These are phyloP conservation scores for Hortiboletus flavorubellus DNA, from an alignment of 768 basidiomycete genomes.

Conservation along the genomic window DNA sequence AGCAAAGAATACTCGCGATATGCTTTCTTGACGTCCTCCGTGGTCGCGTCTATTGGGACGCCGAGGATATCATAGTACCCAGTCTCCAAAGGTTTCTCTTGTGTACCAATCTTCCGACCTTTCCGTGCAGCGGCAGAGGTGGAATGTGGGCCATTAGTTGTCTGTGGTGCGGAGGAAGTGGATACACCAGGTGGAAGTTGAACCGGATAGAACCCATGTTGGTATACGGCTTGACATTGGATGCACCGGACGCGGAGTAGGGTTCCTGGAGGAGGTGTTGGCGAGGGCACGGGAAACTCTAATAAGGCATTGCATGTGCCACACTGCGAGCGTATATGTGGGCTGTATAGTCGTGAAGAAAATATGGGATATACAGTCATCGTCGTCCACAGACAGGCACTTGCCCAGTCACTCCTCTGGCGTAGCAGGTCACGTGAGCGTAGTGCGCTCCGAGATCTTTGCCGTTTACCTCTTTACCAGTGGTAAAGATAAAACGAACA, in stretches of 20 bases:
- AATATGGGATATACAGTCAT: constrained; percentile 51
- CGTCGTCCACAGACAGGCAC: constrained; percentile 21
- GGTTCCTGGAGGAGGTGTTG: constrained; percentile 52
- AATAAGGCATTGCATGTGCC: constrained; percentile 50
- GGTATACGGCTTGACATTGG: constrained; percentile 55
- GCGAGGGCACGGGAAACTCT: constrained; percentile 67
- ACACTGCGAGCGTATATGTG: constrained; percentile 67
- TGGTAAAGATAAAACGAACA: too few relatives aligned
- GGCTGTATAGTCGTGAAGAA: constrained; percentile 61
- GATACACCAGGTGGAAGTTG: constrained; percentile 43
- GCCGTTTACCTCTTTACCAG: too few relatives aligned
- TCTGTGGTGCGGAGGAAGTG: constrained; percentile 11
- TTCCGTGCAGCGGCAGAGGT: constrained; percentile 33
- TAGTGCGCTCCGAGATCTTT: too few relatives aligned
- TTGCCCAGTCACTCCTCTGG: too few relatives aligned
- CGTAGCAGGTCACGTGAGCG: constrained; percentile 16
- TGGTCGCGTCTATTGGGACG: constrained; percentile 67
- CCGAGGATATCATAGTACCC: constrained; percentile 89
- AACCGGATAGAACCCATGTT: constrained; percentile 64
- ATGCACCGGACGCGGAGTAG: constrained; percentile 69
- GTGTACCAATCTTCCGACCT: constrained; percentile 81
- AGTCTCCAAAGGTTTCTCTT: constrained; percentile 84
- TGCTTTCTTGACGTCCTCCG: constrained; percentile 88
- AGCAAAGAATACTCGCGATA: constrained; percentile 53
- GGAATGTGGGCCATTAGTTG: constrained; percentile 20